phyloP scores from a whole-genome alignment of 257 asterid species.

The Agastache rugosa region DNA sequence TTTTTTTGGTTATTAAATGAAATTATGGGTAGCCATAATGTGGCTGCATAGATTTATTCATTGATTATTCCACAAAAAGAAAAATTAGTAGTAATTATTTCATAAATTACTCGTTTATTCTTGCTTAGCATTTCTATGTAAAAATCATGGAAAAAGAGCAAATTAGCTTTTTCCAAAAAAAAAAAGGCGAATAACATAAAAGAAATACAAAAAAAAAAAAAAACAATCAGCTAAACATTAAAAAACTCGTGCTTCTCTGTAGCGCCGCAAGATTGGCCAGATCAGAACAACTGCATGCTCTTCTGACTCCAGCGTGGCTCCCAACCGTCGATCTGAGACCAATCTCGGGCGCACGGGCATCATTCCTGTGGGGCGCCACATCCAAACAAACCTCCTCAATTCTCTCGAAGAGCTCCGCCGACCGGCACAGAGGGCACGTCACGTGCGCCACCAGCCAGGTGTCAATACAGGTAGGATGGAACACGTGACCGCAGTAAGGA shows the following conservation, averaged over 20 bases:
- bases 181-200: not conserved
- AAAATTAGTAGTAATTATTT: too few species aligned
- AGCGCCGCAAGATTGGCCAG: slow-evolving; percentile 11
- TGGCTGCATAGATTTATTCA: too few species aligned
- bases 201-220: not conserved
- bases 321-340: slow-evolving; percentile 40
- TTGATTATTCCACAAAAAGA: too few species aligned
- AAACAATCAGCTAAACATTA: not conserved
- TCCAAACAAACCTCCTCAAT: slow-evolving; percentile 58
- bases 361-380: slow-evolving; percentile 35
- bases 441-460: slow-evolving; percentile 81
- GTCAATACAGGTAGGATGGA: slow-evolving; percentile 73
- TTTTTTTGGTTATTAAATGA: too few species aligned
- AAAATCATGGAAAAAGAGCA: not conserved
- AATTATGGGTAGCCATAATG: too few species aligned
- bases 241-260: slow-evolving; percentile 50
- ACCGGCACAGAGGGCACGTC: slow-evolving; percentile 86
- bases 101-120: too few species aligned
- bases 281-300: slow-evolving; percentile 23
- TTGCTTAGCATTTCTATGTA: not conserved
- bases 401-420: slow-evolving; percentile 50
- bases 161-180: not conserved
- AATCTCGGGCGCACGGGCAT: slow-evolving; percentile 5
- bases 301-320: not conserved
- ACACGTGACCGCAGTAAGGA: slow-evolving; percentile 83